A percentile compares a stretch with the other conserved stretches of the same genome.
phyloP scores from a whole-genome alignment of 1,284 basidiomycete genomes.

The Phlebopus sp. region DNA sequence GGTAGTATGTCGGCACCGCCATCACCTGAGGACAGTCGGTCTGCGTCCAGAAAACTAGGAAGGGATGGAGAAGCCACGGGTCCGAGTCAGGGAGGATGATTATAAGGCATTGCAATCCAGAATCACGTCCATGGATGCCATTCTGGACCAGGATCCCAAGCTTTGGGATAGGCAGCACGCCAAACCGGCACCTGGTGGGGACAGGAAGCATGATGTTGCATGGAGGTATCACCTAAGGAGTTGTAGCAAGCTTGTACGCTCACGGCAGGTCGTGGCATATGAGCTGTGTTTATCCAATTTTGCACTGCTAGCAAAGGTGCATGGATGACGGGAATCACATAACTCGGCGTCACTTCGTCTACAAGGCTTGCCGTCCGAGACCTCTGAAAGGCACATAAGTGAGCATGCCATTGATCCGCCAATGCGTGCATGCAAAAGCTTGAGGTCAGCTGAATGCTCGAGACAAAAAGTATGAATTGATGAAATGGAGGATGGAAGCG shows the following conservation, averaged over 20 bases:
- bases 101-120: constrained; percentile 10
- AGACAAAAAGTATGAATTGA: too few species aligned
- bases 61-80: constrained; percentile 5
- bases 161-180: background rate
- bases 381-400: background rate
- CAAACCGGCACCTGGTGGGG: background rate
- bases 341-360: background rate
- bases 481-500: too few species aligned
- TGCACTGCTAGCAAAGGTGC: background rate
- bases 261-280: background rate
- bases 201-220: background rate
- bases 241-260: background rate
- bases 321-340: background rate
- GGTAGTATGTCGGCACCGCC: constrained; percentile 17
- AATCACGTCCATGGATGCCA: background rate
- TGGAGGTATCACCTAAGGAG: background rate
- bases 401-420: too few species aligned
- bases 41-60: background rate
- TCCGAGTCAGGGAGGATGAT: constrained; percentile 16
- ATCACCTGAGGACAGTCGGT: background rate
- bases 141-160: constrained; percentile 2
- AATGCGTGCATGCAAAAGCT: too few species aligned
- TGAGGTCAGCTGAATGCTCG: too few species aligned
- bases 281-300: constrained; percentile 1
- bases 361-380: background rate